phyloP scores from a whole-genome alignment of 768 basidiomycete genomes.

The Rhizopogon vulgaris region DNA sequence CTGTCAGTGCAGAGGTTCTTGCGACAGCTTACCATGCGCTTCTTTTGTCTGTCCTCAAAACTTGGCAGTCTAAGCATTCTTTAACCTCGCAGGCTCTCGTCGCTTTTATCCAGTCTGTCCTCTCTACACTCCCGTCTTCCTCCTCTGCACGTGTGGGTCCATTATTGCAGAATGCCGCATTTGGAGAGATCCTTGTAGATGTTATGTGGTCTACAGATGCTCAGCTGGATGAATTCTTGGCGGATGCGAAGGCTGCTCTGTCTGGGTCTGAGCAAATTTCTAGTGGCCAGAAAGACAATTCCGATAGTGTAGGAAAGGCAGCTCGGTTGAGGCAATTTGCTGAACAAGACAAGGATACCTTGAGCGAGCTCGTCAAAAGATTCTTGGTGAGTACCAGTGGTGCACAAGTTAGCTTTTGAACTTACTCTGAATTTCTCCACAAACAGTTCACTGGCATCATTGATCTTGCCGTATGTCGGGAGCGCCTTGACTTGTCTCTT shows the following conservation, averaged over 20 bases:
- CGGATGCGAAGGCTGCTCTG: slow-evolving; percentile 44
- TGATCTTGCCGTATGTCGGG: slow-evolving; percentile 56
- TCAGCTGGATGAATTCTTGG: slow-evolving; percentile 64
- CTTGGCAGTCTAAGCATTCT: slow-evolving; percentile 44
- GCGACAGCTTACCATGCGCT: slow-evolving; percentile 68
- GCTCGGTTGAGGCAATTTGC: slow-evolving; percentile 44
- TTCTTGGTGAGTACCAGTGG: slow-evolving; percentile 41
- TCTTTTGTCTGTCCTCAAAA: slow-evolving; percentile 48
- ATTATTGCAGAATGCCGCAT: slow-evolving; percentile 35
- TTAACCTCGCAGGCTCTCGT: slow-evolving; percentile 49
- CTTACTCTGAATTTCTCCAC: background rate
- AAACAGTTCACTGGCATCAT: slow-evolving; percentile 55
- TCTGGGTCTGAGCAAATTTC: slow-evolving; percentile 22
- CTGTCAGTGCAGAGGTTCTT: slow-evolving; percentile 47
- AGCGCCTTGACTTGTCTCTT: slow-evolving; percentile 65
- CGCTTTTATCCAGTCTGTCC: slow-evolving; percentile 58
- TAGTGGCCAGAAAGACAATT: slow-evolving; percentile 16
- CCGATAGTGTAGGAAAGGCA: slow-evolving; percentile 19
- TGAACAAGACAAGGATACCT: slow-evolving; percentile 57
- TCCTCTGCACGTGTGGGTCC: slow-evolving; percentile 39
- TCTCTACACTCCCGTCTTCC: slow-evolving; percentile 61
- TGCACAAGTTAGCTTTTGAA: background rate
- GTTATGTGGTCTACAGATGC: slow-evolving; percentile 78
- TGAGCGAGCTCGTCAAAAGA: slow-evolving; percentile 52
- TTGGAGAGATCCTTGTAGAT: slow-evolving; percentile 73